Conservation (phyloP, 177 flowering plant species). For the Vitis hybrid region DNA sequence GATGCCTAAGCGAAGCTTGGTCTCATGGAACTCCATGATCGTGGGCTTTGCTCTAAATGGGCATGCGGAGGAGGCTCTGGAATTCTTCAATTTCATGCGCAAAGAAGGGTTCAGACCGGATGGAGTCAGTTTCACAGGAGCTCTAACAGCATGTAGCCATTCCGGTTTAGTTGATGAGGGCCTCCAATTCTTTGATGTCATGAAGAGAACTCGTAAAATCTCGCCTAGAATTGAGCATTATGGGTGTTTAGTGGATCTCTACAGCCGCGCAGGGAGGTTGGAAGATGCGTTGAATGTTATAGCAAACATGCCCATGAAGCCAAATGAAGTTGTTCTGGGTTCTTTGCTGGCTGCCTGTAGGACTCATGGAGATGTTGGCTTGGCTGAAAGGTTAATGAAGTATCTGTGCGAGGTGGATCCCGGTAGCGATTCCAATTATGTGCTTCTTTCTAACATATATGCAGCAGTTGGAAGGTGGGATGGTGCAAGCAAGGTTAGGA, state of each 20-base stretch:
- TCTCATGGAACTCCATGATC: constrained; percentile 61
- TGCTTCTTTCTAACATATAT: constrained; percentile 54
- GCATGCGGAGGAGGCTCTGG: constrained; percentile 43
- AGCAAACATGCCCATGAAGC: constrained; percentile 56
- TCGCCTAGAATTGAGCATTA: constrained; percentile 59
- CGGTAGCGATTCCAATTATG: constrained; percentile 40
- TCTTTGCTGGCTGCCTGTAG: constrained; percentile 65
- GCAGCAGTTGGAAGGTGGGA: constrained; percentile 57
- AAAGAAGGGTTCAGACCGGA: constrained; percentile 52
- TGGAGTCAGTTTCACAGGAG: constrained; percentile 63
- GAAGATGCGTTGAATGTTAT: constrained; percentile 48
- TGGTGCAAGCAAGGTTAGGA: constrained; percentile 45
- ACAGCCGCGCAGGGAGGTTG: constrained; percentile 57
- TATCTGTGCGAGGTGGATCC: constrained; percentile 41
- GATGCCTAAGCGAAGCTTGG: constrained; percentile 41
- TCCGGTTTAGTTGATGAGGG: constrained; percentile 60
- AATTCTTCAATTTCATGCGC: constrained; percentile 44
- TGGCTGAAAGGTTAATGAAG: constrained; percentile 46
- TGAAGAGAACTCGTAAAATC: constrained; percentile 37
- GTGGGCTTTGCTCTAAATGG: constrained; percentile 60
- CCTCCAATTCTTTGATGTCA: constrained; percentile 29
- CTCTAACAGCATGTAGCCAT: constrained; percentile 67
- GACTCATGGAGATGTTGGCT: constrained; percentile 29
- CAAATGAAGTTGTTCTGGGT: constrained; percentile 58
- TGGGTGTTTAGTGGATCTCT: constrained; percentile 63